Evolutionary conservation across 192 early-diverging fungal genomes (phyloP), one percentile per base, ranked within the genome.

Genomic region (Endogone sp.): DNA sequence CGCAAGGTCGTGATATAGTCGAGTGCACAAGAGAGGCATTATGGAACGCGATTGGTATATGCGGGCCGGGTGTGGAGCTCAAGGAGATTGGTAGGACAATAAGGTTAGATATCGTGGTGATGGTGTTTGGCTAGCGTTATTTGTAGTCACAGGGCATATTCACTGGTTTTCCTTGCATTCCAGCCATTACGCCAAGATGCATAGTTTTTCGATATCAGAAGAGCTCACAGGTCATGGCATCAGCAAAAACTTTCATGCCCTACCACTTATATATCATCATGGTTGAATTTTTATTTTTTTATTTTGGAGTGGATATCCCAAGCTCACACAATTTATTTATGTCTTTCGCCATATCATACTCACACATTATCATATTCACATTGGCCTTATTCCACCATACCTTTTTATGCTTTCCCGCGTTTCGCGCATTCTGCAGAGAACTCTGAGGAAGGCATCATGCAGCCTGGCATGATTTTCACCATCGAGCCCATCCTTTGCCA

Each of bases 161-260:
- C n/a, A n/a, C n/a, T n/a, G n/a, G n/a, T n/a, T n/a, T n/a, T n/a
- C n/a, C 55, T 25, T 60, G n/a, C 11, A 44, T 64, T 20, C 13
- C 27, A 77, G 75, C 64, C 72, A 78, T 10, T 55, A 73, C 60
- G 88, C 88, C 20, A 55, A 74, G 28, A 70, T 65, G 27, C 58
- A 83, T 30, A 87, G 88, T 24, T 92, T 84, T 73, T 77, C 84
- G 6, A 81, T 93, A 20, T 88, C 86, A 3, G 75, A 82, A 9
- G 87, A 92, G 54, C 88, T 95, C 66, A 92, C 91, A 3, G 95
- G 95, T 3, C 95, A 96, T 74, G 95, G 95, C 1, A 89, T 96
- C 28, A 93, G 94, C 55, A 83, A 82, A 22, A 79, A 88, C 60
- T 96, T 96, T 68, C 95, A 96, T 77, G 86, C 89, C 71, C 80